Evolutionary conservation across 2,329 filamentous ascomycete species (phyloP).

Genomic region (Byssoonygena ceratinophila): DNA sequence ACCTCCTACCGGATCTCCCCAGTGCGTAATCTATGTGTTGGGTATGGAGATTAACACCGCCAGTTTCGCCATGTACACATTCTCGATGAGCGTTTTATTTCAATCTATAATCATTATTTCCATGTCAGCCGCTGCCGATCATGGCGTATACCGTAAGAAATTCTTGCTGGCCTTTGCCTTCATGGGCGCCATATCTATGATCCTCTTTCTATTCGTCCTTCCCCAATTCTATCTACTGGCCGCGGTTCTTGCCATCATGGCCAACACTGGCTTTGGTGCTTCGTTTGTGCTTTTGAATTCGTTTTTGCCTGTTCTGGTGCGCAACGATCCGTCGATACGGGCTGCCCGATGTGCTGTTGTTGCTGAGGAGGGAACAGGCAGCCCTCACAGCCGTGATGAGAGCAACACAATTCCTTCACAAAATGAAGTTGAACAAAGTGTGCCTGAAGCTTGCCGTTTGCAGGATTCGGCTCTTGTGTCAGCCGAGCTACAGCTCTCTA

Average conservation of each 20-base stretch:
- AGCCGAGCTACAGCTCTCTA: slow-evolving; percentile 69
- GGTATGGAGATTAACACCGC: slow-evolving; percentile 69
- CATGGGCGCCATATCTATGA: slow-evolving; percentile 68
- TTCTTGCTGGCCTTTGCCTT: slow-evolving; percentile 78
- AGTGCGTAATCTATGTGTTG: slow-evolving; percentile 74
- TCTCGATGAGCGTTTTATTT: slow-evolving; percentile 79
- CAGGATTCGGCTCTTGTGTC: slow-evolving; percentile 27
- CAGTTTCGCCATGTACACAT: slow-evolving; percentile 57
- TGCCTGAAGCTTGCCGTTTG: slow-evolving; percentile 13
- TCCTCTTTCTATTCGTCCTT: slow-evolving; percentile 73
- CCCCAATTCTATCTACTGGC: slow-evolving; percentile 69
- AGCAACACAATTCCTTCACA: not conserved
- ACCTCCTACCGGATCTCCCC: slow-evolving; percentile 27
- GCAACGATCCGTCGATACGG: slow-evolving; percentile 59
- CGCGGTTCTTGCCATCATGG: slow-evolving; percentile 72
- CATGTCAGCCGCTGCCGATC: slow-evolving; percentile 91
- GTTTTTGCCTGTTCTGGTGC: slow-evolving; percentile 80
- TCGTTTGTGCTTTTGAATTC: slow-evolving; percentile 94
- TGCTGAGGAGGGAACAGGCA: not conserved
- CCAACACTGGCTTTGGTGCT: slow-evolving; percentile 88
- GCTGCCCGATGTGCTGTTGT: slow-evolving; percentile 19
- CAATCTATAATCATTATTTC: slow-evolving; percentile 88
- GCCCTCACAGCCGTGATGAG: not conserved
- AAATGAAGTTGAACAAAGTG: slow-evolving; percentile 22
- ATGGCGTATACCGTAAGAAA: slow-evolving; percentile 82